Evolutionary conservation across 768 basidiomycete species (phyloP), one percentile per base, ranked within the genome.

Genomic region (Podaxis rugospora): DNA sequence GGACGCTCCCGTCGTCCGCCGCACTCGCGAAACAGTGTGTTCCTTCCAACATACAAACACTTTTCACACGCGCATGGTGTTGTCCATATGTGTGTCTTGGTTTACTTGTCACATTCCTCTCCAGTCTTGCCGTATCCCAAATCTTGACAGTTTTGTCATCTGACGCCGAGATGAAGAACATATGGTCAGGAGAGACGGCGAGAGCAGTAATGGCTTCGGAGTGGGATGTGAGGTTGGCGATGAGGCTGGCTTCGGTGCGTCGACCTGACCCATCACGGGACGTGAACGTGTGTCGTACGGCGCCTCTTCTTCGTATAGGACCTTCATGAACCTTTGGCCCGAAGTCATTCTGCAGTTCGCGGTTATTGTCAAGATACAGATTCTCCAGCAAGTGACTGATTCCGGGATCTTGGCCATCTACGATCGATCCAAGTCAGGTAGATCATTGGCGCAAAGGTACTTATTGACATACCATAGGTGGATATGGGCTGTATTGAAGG

Each of bases 141-240:
- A 92, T 81, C 71, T 94, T 95, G 68, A 95, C 87, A 0, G 92
- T 95, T 76, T 92, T 92, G 72, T 98, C 96, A 63, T 98, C 88
- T 0, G 94, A 96, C 39, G 91, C 87, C 0, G 96, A 93, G 3
- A 95, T 87, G 65, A 99, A 98, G 79, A 97, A 99, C 70, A 88
- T 76, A 67, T 97, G 93, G 68, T 98, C 97, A 2, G 96, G 95
- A 1, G 96, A 88, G 23, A 95, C 91, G 1, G 89, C 89, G 23
- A 98, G 76, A 6, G 86, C 83, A 2, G 89, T 93, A 61, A 98
- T 78, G 1, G 86, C 78, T 25, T 89, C 92, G 0, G 86, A 82
- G 69, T 98, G 96, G 3, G 93, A 90, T 16, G 83, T 82, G 14
- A 97, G 81, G 71, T 96, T 90, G 0, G 90, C 88, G 55, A 98